Base-by-base conservation (phyloP, 2,329 filamentous ascomycete species). In the Beauveria medogensis region DNA sequence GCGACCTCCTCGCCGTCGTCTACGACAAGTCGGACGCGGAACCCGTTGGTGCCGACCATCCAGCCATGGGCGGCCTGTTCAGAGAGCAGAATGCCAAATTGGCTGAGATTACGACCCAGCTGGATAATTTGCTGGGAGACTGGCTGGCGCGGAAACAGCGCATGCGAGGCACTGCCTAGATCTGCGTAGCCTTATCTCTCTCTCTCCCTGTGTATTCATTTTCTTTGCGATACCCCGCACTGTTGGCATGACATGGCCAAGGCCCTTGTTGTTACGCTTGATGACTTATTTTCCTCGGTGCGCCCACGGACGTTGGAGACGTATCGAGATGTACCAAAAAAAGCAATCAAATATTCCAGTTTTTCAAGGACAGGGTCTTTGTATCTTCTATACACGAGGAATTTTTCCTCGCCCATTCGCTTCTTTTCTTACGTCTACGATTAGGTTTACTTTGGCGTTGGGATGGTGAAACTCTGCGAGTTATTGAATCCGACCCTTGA, bases 11-110 rank as follows among this genome's bases (percentile, higher is more conserved):
- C 56, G 83, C 92, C 43, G 89, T 99, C 63, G 91, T 99, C 30
- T 92, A 96, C 70, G 92, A 97, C 74, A 96, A 92, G 72, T 89
- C 86, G 16, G 90, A 92, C 62, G 86, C 95, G 18, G 82, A 86
- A 47, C 89, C 91, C 20, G 90, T 88, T 8, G 85, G 88, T 1
- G 82, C 84, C n/a, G 91, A 96, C 61, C 92, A 97, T 72, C 93
- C 93, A 0, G 81, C 96, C 50, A 91, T 89, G 55, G 85, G 85
- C 16, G 84, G 86, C 24, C 77, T 97, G 59, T 97, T 95, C 77
- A 86, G 86, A 55, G 90, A 96, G 70, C 91, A 96, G 74, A 92
- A 91, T 69, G 90, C 89, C 66, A 89, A 89, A 70, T 75, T 97
- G 70, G 88, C 88, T 57, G 91, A 94, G 71, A 92, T 99, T 74